Percentiles rank a stretch among this genome's conserved stretches.
phyloP scores from a whole-genome alignment of 495 filamentous ascomycete species.

The Penicillium salamii region DNA sequence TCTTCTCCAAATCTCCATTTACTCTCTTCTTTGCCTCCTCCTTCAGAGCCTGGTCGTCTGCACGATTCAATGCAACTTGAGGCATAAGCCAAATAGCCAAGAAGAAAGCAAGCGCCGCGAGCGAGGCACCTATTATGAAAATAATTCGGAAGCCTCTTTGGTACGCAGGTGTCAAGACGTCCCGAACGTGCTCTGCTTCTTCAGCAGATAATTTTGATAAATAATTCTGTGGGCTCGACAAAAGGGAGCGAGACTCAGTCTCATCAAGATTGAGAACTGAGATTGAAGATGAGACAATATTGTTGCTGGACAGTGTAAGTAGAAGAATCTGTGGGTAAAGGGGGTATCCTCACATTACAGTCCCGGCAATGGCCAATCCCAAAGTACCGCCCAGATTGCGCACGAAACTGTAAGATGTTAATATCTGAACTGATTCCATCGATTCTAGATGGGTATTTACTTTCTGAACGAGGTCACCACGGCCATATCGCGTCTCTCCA shows the following conservation, averaged over 20 bases:
- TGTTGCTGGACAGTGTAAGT: conserved; percentile 35
- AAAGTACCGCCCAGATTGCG: conserved; percentile 53
- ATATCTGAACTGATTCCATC: neutral
- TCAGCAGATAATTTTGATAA: conserved; percentile 24
- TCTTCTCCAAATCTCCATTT: conserved; percentile 16
- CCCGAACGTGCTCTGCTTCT: conserved; percentile 35
- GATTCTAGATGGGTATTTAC: conserved; percentile 24
- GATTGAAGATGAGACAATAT: conserved; percentile 37
- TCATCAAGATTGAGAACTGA: conserved; percentile 27
- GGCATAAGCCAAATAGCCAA: conserved; percentile 46
- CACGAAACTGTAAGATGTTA: conserved; percentile 41
- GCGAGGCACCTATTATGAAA: conserved; percentile 45
- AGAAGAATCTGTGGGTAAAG: neutral
- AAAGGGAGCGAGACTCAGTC: conserved; percentile 28
- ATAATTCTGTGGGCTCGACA: conserved; percentile 29
- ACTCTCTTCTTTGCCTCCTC: conserved; percentile 39
- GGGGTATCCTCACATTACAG: conserved; percentile 39
- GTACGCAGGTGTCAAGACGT: conserved; percentile 44
- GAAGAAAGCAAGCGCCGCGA: conserved; percentile 45
- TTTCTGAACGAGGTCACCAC: conserved; percentile 53
- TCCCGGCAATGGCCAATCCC: conserved; percentile 51
- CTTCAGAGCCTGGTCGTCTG: conserved; percentile 48
- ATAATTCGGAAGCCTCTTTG: conserved; percentile 49
- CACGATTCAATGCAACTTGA: conserved; percentile 40
- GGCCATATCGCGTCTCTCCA: conserved; percentile 52